Evolutionary conservation across 2,329 filamentous ascomycete genomes (phyloP), one percentile per base, ranked within the genome.

Genomic region (Ophiostoma tasmaniense): DNA sequence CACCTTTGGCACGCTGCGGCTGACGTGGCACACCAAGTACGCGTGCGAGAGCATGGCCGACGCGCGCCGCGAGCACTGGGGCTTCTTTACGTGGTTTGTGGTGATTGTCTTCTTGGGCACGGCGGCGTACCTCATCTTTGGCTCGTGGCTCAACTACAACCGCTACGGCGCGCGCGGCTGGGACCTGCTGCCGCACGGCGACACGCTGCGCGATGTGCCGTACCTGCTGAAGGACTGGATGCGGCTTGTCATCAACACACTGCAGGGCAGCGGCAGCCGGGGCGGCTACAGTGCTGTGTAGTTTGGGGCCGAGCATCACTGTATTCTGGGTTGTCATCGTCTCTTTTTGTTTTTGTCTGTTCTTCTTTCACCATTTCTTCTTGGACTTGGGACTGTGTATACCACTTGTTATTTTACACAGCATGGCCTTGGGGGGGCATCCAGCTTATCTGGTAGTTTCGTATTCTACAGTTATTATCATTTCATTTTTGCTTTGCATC

Each of bases 81-180:
- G 95, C 1, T 95, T 97, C 82, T 98, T 98, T 76, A 97, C 94
- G 22, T 99, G 95, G 95, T 86, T 98, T 75, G 87, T 98, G 73
- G 88, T 99, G 73, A 87, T 98, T 93, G 81, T 90, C 70, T 99
- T 99, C 85, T 84, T 98, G 72, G 87, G 87, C 64, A 90, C 88
- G 55, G 92, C 95, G 1, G 82, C 93, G 30, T 99, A 98, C 80
- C 89, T 99, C 73, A 97, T 98, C 78, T 98, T 98, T 76, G 93
- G 94, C 73, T 96, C 93, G 25, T 99, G 95, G 95, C 88, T 98
- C 78, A 98, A 98, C 83, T 98, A 98, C 84, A 97, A 93, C 81
- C 91, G 93, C 71, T 97, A 97, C 79, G 94, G 94, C 65, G 93
- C 94, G 67, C 86, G 94, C 62, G 95, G 95, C 69, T 98, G 93